phyloP scores from a whole-genome alignment of 1,284 basidiomycete genomes.

The Megacollybia platyphylla region DNA sequence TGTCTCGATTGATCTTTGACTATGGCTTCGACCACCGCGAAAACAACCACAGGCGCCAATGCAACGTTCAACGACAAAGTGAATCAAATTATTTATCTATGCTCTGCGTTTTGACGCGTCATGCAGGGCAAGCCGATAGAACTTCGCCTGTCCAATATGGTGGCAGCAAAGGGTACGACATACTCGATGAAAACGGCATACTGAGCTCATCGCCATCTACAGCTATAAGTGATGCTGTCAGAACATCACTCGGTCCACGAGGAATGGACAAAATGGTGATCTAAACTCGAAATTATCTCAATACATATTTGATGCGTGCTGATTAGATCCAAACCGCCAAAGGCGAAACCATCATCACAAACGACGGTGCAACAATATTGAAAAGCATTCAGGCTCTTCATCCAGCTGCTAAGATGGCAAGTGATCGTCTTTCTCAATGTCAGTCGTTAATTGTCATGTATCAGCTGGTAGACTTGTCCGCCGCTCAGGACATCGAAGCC shows the following conservation, averaged over 20 bases:
- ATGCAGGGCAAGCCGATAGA: constrained; percentile 83
- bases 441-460: neutral
- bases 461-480: constrained; percentile 89
- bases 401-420: constrained; percentile 95
- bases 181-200: neutral
- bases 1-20: too few species aligned
- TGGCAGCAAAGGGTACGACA: constrained; percentile 80
- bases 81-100: constrained; percentile 8
- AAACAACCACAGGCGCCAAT: constrained; percentile 40
- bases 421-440: constrained; percentile 3
- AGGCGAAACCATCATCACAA: constrained; percentile 96
- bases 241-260: constrained; percentile 93
- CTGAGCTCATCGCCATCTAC: constrained; percentile 9
- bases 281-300: constrained; percentile 7
- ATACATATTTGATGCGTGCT: neutral
- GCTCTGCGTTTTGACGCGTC: constrained; percentile 17
- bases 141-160: constrained; percentile 89
- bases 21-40: constrained; percentile 11
- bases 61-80: constrained; percentile 79
- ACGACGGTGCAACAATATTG: constrained; percentile 97
- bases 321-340: constrained; percentile 90
- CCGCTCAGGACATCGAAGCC: constrained; percentile 97
- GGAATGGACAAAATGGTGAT: constrained; percentile 99
- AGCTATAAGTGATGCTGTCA: constrained; percentile 97
- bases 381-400: constrained; percentile 97